Base-by-base conservation (phyloP, 495 filamentous ascomycete genomes). In the Penicillium longicatenatum region DNA sequence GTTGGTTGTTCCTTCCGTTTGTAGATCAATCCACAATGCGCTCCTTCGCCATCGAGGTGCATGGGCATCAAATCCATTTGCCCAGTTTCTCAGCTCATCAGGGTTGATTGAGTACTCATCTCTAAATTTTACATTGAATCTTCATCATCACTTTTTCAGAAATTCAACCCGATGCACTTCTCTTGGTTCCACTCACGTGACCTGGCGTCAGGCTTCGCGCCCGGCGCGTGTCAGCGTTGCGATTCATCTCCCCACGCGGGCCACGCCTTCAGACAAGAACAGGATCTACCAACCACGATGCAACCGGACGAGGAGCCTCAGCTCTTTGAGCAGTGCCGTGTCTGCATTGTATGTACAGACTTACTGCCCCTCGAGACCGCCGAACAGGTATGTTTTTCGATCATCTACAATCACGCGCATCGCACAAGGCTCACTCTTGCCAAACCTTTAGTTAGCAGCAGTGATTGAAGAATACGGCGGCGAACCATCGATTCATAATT, bases 401-500 rank as follows among this genome's bases (percentile, higher is more conserved):
- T 45, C 33, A 52, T 54, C 53, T 50, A 55, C 52, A 35, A 60
- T 29, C 57, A 60, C 35, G 24, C 19, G 8, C 12, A 39, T 29
- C 24, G 11, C 24, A 31, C 5, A 9, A n/a, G 16, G 6, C 45
- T 48, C 45, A 45, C 42, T 0, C 0, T 20, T 16, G 16, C 14
- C 19, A 12, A 44, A 33, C 12, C 14, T 41, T 16, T 44, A 75
- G 70, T 62, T 80, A 30, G 75, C 75, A 42, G 69, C 72, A 14
- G 64, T 68, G 0, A 52, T 81, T 39, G 70, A 72, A 62, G 69
- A 79, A 59, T 74, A 86, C 74, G 86, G 83, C 59, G 88, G 82
- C 56, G 70, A 80, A 29, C 64, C 71, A 2, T 63, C 71, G 20
- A 75, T 79, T 22, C 75, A 82, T 47, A 68, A 82, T 35, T 68